Conservation (phyloP, 768 basidiomycete genomes). For the Macrolepiota fuliginosa region DNA sequence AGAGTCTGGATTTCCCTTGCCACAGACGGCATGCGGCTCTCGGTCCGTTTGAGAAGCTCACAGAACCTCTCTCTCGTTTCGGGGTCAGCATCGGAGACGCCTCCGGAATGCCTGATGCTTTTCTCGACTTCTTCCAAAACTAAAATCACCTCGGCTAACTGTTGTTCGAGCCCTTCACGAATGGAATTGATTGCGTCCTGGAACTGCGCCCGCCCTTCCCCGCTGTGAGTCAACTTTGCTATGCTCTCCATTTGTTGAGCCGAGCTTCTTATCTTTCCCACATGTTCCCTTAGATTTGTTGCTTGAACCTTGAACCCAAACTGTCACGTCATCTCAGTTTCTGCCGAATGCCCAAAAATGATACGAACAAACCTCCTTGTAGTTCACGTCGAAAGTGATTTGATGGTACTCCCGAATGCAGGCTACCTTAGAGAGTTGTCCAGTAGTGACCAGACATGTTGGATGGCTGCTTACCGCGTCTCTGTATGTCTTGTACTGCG, state of each 20-base stretch:
- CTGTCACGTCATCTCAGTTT: not conserved
- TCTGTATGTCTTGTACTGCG: not conserved
- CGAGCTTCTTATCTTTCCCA: not conserved
- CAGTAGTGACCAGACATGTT: not conserved
- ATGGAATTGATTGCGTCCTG: not conserved
- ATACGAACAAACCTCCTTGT: not conserved
- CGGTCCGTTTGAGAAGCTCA: not conserved
- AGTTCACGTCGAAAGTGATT: not conserved
- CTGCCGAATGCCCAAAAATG: not conserved
- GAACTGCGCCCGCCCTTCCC: not conserved
- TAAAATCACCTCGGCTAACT: not conserved
- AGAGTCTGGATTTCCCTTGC: not conserved
- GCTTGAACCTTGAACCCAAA: not conserved
- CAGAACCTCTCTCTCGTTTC: not conserved
- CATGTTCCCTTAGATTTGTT: not conserved
- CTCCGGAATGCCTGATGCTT: not conserved
- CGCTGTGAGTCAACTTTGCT: not conserved
- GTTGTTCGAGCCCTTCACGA: not conserved
- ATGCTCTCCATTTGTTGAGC: not conserved
- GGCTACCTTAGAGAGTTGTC: not conserved
- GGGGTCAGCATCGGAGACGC: not conserved
- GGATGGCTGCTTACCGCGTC: not conserved
- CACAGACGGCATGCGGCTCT: not conserved
- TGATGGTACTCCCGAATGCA: not conserved
- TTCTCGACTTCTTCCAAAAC: not conserved